phyloP scores from a whole-genome alignment of 2,329 filamentous ascomycete genomes.

The Cytospora mali region DNA sequence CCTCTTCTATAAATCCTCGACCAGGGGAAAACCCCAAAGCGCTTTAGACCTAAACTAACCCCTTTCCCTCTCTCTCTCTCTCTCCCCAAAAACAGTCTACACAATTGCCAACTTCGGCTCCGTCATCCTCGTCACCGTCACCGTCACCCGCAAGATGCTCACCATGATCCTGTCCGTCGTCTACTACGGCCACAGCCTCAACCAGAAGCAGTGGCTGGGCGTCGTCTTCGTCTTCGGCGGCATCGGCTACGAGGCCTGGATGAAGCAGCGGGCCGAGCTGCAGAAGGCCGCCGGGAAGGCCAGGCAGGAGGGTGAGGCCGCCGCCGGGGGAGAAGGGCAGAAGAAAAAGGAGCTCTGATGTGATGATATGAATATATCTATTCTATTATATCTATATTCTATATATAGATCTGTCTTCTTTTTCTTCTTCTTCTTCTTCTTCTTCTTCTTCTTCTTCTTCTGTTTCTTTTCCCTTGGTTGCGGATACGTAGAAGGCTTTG shows the following conservation, averaged over 20 bases:
- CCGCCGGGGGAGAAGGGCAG: constrained; percentile 39
- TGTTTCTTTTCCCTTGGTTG: too few relatives aligned
- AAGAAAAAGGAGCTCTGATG: constrained; percentile 3
- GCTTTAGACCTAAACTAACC: not conserved
- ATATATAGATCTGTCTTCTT: too few relatives aligned
- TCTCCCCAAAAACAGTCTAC: constrained; percentile 61
- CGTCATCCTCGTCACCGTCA: constrained; percentile 91
- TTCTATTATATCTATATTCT: too few relatives aligned
- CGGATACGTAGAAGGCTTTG: not conserved
- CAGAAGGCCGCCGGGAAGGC: constrained; percentile 69
- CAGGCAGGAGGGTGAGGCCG: constrained; percentile 57
- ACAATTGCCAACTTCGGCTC: constrained; percentile 91
- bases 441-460: too few relatives aligned
- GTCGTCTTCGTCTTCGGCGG: constrained; percentile 93
- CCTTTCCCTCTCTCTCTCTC: too few relatives aligned
- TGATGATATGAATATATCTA: not conserved
- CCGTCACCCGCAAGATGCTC: constrained; percentile 97
- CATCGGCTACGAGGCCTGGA: constrained; percentile 85
- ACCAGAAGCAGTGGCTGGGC: constrained; percentile 89
- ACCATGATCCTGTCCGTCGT: constrained; percentile 97
- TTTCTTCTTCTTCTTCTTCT: too few relatives aligned
- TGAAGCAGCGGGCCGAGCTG: constrained; percentile 80
- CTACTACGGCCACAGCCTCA: constrained; percentile 88
- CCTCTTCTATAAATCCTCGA: too few relatives aligned
- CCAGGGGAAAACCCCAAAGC: too few relatives aligned